Base-by-base conservation (phyloP, 1,284 basidiomycete genomes). In the Cystobasidiaceae sp. region DNA sequence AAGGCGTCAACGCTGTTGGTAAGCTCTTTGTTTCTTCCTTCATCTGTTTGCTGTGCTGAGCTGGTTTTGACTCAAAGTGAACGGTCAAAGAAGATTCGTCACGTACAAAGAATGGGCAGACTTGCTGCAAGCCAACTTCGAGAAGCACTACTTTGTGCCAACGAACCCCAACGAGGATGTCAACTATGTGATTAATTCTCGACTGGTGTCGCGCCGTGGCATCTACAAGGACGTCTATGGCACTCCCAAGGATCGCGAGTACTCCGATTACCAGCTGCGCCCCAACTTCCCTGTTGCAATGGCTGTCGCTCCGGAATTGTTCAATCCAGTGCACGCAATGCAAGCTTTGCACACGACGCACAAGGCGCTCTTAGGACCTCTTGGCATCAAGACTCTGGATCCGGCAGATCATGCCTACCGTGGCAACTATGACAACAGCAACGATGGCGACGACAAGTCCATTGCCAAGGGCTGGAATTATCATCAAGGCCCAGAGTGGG, bases 161-260 rank as follows among this genome's bases (percentile, higher is more conserved):
- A 50, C 79, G 84, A 89, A 93, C 74, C 81, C 87, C 0, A 74
- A 80, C 9, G 83, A 90, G 25, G 93, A 98, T 74, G 69, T 73
- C 7, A 79, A 85, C 39, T 93, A 91, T 79, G 81, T 82, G 61
- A 77, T 97, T 69, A 82, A 91, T 73, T 71, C 88, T 0, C 80
- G 75, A 30, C 78, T 97, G 33, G 82, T 97, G 70, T 90, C 93
- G 77, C 87, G 91, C 25, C 83, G 94, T 51, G 94, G 94, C 4
- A 94, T 97, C 76, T 98, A 98, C 83, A 98, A 98, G 81, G 94
- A 98, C 74, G 92, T 97, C 4, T 90, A 88, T 71, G 91, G 92
- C 37, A 92, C 93, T 15, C 90, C 90, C 0, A 75, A 81, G 57
- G 88, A 86, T 13, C 84, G 90, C 61, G 90, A 93, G 77, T 97